Base-by-base conservation (phyloP, 2,329 filamentous ascomycete genomes). In the Diaporthe eres region DNA sequence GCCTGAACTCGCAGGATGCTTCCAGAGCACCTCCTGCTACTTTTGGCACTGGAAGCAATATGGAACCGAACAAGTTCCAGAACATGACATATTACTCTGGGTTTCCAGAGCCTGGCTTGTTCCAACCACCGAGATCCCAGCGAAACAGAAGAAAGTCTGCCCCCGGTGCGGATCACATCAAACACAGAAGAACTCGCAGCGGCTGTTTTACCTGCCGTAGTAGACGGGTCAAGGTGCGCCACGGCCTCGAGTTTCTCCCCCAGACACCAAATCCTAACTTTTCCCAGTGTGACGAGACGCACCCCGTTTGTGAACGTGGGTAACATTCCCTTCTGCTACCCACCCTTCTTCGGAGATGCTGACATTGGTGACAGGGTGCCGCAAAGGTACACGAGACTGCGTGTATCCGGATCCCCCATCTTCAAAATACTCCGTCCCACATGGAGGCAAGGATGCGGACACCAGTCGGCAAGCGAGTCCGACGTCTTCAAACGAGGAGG, bases 191-290 rank as follows among this genome's bases (percentile, higher is more conserved):
- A 79, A 98, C 97, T 58, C 90, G 97, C 80, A 98, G 95, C 78
- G 97, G 97, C 39, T 99, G 97, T 85, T 98, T 89, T 78, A 98
- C 96, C 63, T 99, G 97, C 84, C 91, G 97, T 76, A 93, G 93
- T 80, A 91, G 97, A 79, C 91, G 97, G 83, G 96, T 98, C 71
- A 98, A 94, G 88, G 92, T 92, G 86, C 55, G 25, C 70, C 55
- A 51, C 51, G 6, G 37, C 39, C 58, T 53, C 71, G 22, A 55
- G 57, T 47, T 60, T 57, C 7, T 34, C 51, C 39, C 51, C 19
- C 2, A 25, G 28, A 17, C 19, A 63, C 6, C 12, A 4, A 19
- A 57, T 77, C 72, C 81, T 84, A 78, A 84, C 57, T 72, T 74
- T 53, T 17, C 39, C n/a, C 79, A 98, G 94, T 99, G 97, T 83